A percentile compares a stretch with the other conserved stretches of the same genome.
Evolutionary conservation across 345 rosid species (phyloP).

Genomic region (Angophora floribunda): DNA sequence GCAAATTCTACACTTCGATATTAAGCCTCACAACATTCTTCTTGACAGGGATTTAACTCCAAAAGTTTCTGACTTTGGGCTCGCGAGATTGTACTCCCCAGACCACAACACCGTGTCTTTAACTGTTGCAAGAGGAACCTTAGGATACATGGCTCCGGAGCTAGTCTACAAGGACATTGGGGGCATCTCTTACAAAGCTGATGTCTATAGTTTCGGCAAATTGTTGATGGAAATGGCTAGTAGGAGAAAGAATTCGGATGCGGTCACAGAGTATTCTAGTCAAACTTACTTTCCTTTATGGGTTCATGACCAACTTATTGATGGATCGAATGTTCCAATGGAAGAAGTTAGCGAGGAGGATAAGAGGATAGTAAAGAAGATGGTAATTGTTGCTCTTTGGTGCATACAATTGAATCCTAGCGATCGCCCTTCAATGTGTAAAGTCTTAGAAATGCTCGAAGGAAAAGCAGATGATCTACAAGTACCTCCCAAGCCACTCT

Average conservation of each 20-base stretch:
- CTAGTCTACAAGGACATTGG: neutral
- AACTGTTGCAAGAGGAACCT: neutral
- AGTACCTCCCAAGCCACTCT: neutral
- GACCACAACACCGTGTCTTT: neutral
- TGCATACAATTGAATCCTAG: neutral
- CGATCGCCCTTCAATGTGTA: neutral
- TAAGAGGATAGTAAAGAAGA: neutral
- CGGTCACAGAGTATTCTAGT: neutral
- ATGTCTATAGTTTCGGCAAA: neutral
- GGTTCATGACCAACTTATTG: neutral
- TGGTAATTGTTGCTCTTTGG: neutral
- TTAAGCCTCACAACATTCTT: neutral
- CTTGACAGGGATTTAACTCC: neutral
- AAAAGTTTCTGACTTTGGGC: neutral
- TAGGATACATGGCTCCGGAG: neutral
- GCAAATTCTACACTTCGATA: neutral
- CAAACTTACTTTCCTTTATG: neutral
- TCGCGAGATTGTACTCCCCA: neutral
- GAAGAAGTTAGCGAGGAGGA: neutral
- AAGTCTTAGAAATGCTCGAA: neutral
- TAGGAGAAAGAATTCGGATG: accelerated
- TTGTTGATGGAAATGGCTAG: neutral
- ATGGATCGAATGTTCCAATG: accelerated
- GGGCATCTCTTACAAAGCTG: neutral
- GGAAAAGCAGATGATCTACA: neutral